Evolutionary conservation across 2,329 filamentous ascomycete species (phyloP).

Genomic region (Scleromitrula shiraiana): DNA sequence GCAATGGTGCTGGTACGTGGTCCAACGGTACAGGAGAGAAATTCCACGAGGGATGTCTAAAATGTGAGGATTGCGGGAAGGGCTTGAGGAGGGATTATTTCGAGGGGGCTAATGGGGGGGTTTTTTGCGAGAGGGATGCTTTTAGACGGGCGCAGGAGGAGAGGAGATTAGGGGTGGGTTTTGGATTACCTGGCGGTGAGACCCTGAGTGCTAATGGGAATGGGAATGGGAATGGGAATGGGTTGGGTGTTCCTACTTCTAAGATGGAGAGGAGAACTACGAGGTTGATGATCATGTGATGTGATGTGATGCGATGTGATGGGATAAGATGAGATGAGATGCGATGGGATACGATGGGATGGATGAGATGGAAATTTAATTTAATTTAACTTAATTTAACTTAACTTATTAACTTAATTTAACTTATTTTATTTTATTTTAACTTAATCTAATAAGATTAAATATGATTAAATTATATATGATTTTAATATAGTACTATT

Average conservation of each 20-base stretch:
- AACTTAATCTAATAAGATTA: no score
- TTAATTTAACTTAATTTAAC: no score
- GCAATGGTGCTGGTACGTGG: no score
- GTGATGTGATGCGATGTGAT: background rate
- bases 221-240: slow-evolving; percentile 17
- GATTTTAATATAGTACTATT: no score
- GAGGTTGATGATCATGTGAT: slow-evolving; percentile 42
- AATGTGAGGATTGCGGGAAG: slow-evolving; percentile 68
- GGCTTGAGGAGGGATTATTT: slow-evolving; percentile 82
- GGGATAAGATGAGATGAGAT: no score
- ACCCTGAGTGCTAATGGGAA: slow-evolving; percentile 22
- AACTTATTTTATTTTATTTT: no score
- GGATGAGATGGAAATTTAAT: no score
- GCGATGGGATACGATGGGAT: no score
- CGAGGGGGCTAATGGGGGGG: slow-evolving; percentile 69
- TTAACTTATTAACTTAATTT: no score
- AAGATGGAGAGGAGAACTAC: slow-evolving; percentile 40
- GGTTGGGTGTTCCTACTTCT: slow-evolving; percentile 18
- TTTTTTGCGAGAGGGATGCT: slow-evolving; percentile 85
- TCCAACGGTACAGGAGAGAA: slow-evolving; percentile 63
- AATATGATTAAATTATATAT: no score
- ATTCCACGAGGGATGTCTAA: slow-evolving; percentile 82
- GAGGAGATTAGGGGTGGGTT: background rate
- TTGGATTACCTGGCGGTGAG: no score
- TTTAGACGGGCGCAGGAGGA: slow-evolving; percentile 29